These are phyloP conservation scores for Cytospora piceicola DNA, from an alignment of 2,329 filamentous ascomycete species.

Conservation along the genomic window DNA sequence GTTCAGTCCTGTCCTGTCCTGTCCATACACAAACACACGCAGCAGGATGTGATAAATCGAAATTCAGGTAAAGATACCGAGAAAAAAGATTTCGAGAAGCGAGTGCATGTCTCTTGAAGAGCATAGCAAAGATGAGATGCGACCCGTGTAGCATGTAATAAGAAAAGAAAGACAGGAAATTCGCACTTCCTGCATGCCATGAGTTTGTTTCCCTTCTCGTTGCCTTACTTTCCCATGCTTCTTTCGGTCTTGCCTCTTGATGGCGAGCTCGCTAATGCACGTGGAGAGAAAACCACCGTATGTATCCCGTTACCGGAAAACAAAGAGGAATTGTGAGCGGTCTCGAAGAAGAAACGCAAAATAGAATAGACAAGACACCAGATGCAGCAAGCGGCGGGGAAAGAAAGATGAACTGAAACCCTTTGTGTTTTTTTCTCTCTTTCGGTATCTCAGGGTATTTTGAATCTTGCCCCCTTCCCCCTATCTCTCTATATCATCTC, in stretches of 20 bases:
- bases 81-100: background rate
- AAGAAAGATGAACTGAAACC: conserved; percentile 10
- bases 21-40: background rate
- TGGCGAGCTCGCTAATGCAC: background rate
- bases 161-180: background rate
- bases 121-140: too few species aligned
- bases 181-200: background rate
- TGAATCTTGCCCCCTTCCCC: background rate
- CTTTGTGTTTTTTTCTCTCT: conserved; percentile 21
- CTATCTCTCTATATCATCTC: conserved; percentile 24
- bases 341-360: background rate
- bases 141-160: background rate
- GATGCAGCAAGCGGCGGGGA: conserved; percentile 1
- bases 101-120: background rate
- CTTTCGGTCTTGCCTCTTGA: background rate
- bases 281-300: background rate
- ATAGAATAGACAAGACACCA: background rate
- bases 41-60: background rate
- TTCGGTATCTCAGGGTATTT: conserved; percentile 17
- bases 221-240: background rate
- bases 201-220: background rate
- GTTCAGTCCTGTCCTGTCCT: background rate
- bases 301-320: background rate
- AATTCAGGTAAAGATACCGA: background rate
- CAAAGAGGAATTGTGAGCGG: background rate